These are phyloP conservation scores for Ustilago xerochloae DNA, from an alignment of 1,284 basidiomycete species.

Conservation along the genomic window DNA sequence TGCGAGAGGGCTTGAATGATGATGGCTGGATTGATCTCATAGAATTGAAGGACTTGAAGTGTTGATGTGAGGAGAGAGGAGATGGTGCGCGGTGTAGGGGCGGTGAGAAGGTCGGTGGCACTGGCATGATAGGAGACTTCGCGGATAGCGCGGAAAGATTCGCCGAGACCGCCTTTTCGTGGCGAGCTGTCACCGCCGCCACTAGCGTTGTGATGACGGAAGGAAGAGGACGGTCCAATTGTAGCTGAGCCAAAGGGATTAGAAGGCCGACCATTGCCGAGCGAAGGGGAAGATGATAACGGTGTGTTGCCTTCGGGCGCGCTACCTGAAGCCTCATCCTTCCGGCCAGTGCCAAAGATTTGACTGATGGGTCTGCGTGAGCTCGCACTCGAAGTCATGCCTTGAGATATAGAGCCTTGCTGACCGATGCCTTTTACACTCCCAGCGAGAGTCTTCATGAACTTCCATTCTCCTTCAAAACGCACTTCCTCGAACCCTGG, in stretches of 20 bases:
- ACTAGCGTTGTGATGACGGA: conserved; percentile 3
- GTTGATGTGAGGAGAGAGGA: conserved; percentile 87
- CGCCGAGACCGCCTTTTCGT: conserved; percentile 21
- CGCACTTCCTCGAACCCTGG: conserved; percentile 82
- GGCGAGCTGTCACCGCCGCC: conserved; percentile 26
- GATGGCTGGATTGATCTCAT: conserved; percentile 90
- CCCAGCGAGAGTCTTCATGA: conserved; percentile 58
- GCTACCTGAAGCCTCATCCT: conserved; percentile 4
- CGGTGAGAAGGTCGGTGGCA: conserved; percentile 42
- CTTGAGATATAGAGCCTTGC: conserved; percentile 18
- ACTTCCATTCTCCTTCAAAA: conserved; percentile 91
- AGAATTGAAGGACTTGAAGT: conserved; percentile 83
- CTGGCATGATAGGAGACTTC: conserved; percentile 47
- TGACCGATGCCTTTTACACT: conserved; percentile 54
- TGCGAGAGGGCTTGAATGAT: conserved; percentile 94
- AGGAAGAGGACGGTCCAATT: conserved; percentile 22
- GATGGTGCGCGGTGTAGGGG: conserved; percentile 74
- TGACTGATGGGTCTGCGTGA: conserved; percentile 47
- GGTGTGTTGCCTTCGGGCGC: neutral
- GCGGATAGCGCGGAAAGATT: conserved; percentile 31
- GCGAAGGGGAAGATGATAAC: conserved; percentile 24
- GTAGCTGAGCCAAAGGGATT: conserved; percentile 20
- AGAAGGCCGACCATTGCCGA: conserved; percentile 34
- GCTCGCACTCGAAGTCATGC: conserved; percentile 40
- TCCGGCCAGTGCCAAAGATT: conserved; percentile 42